These are phyloP conservation scores for Kodamaea leandrae DNA, from an alignment of 805 yeast genomes.

Conservation along the genomic window DNA sequence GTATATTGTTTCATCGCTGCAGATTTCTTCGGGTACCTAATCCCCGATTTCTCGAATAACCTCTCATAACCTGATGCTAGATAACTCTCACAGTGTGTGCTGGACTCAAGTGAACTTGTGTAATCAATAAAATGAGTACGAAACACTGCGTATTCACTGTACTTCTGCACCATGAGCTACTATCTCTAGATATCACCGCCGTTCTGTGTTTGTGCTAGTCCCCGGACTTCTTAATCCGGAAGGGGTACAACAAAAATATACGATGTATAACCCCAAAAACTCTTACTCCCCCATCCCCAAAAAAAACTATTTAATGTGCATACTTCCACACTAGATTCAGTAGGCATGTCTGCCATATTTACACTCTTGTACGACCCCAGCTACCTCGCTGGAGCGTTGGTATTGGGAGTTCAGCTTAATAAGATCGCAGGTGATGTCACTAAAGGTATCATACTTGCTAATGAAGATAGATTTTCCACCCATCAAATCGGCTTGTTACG, in stretches of 20 bases:
- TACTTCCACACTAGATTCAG: not conserved
- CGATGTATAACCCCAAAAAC: conserved; percentile 1
- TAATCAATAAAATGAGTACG: no score
- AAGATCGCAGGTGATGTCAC: conserved; percentile 11
- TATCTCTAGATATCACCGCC: no score
- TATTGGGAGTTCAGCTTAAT: conserved; percentile 39
- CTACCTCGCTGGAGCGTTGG: conserved; percentile 58
- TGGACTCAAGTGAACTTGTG: no score
- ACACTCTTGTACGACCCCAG: conserved; percentile 49
- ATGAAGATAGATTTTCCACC: conserved; percentile 19
- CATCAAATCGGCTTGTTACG: conserved; percentile 28
- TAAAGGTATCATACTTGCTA: conserved; percentile 34
- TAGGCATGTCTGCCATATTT: conserved; percentile 32
- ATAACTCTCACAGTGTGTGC: no score
- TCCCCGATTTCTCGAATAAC: no score
- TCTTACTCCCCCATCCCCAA: not conserved
- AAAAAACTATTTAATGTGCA: not conserved
- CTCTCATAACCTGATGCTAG: no score
- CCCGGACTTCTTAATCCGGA: conserved; percentile 3
- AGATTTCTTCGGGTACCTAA: no score
- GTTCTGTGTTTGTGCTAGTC: no score
- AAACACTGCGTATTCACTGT: no score
- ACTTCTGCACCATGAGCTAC: not conserved
- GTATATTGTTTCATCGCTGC: no score
- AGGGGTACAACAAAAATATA: conserved; percentile 2